These are phyloP conservation scores for Firmiana major DNA, from an alignment of 345 rosid species.

Conservation along the genomic window DNA sequence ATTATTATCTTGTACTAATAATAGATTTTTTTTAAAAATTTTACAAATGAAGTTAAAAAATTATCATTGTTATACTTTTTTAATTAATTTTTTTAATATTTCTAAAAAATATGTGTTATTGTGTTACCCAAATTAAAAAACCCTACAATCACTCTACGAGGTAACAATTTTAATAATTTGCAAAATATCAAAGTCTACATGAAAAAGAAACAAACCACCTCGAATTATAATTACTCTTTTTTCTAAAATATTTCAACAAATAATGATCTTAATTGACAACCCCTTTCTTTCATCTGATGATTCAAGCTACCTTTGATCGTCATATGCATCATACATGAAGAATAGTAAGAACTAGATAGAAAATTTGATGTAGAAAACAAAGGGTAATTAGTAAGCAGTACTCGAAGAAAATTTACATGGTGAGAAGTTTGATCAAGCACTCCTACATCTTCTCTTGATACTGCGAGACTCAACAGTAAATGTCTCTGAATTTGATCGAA, in stretches of 20 bases:
- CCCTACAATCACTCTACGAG: too few relatives aligned
- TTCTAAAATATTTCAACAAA: background rate
- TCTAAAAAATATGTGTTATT: too few relatives aligned
- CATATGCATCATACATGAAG: background rate
- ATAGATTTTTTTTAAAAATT: too few relatives aligned
- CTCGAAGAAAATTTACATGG: background rate
- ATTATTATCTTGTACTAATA: too few relatives aligned
- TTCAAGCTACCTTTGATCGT: background rate
- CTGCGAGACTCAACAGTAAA: conserved; percentile 10
- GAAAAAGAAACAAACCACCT: background rate
- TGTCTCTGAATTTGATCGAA: conserved; percentile 27
- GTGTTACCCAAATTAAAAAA: too few relatives aligned
- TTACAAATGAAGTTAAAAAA: too few relatives aligned
- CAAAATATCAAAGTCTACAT: background rate
- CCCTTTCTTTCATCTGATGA: background rate
- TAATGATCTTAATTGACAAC: background rate
- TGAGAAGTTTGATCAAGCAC: conserved; percentile 30
- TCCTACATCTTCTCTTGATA: conserved; percentile 42
- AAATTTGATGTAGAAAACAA: background rate
- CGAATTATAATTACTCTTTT: background rate
- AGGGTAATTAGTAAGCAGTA: conserved; percentile 4
- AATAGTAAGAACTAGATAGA: background rate
- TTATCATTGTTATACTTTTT: too few relatives aligned
- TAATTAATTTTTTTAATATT: too few relatives aligned
- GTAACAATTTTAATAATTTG: background rate